A percentile compares a stretch with the other conserved stretches of the same genome.
phyloP scores from a whole-genome alignment of 1,139 yeast species.

The Candida gigantensis region DNA sequence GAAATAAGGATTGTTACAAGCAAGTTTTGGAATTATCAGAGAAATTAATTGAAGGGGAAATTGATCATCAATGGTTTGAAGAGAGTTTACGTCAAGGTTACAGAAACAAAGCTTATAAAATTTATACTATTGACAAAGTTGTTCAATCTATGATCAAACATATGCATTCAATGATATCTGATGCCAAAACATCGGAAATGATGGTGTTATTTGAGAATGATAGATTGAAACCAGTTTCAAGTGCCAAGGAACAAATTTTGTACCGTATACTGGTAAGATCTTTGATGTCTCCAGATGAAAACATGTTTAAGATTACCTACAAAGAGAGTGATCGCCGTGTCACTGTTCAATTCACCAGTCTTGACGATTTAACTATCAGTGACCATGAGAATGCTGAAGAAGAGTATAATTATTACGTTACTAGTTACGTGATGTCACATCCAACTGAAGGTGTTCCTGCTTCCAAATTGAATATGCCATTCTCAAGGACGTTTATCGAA shows the following conservation, averaged over 20 bases:
- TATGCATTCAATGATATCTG: constrained; percentile 76
- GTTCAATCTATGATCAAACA: constrained; percentile 89
- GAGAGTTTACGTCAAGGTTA: constrained; percentile 94
- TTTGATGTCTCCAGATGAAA: constrained; percentile 80
- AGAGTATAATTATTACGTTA: constrained; percentile 88
- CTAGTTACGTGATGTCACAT: constrained; percentile 89
- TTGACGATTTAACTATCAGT: constrained; percentile 83
- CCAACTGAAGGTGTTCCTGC: constrained; percentile 97
- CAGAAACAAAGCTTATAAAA: constrained; percentile 86
- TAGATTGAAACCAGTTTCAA: constrained; percentile 60
- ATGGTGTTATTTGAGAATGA: constrained; percentile 81
- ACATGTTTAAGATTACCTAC: constrained; percentile 85
- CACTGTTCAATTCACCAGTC: constrained; percentile 80
- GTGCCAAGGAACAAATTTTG: constrained; percentile 84
- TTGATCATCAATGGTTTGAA: constrained; percentile 95
- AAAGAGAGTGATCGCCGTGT: constrained; percentile 54
- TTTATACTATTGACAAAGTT: constrained; percentile 92
- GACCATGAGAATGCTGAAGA: constrained; percentile 77
- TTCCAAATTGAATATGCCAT: constrained; percentile 73
- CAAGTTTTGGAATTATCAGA: constrained; percentile 76
- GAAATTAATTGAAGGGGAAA: constrained; percentile 81
- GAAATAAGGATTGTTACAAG: constrained; percentile 67
- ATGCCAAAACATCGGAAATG: constrained; percentile 80
- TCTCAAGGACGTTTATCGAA: constrained; percentile 62
- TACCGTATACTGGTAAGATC: constrained; percentile 88